Base-by-base conservation (phyloP, 345 rosid genomes). In the Corymbia maculata region DNA sequence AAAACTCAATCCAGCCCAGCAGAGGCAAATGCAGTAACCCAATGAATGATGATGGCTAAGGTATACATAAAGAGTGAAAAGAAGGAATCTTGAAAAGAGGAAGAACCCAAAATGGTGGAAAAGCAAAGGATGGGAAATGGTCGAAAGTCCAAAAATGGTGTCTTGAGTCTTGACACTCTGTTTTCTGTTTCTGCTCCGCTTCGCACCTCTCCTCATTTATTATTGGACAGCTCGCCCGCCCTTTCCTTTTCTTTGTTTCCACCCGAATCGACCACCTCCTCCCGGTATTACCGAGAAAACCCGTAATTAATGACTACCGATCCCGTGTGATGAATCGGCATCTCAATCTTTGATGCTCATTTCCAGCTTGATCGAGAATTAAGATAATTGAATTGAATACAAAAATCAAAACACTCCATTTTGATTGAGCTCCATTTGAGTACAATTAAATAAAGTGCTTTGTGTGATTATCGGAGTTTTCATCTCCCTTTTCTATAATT, bases 381-480 rank as follows among this genome's bases (percentile, higher is more conserved):
- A 28, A 26, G 1, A 61, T 0, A 61, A 26, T 61, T 61, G 16
- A 28, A 26, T 61, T 61, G 68, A 28, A 61, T 28, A 11, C 1
- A 1, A 28, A 28, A 0, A 6, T 64, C 9, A 8, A 64, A 12
- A 6, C n/a, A 13, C 70, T 64, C 70, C 0, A 3, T 3, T 6
- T 8, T 17, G 2, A 0, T 28, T 4, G 4, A 59, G 70, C 70
- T 13, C 0, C 0, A 0, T 36, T 64, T 13, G 30, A 0, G 28
- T 64, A n/a, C 9, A 64, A 28, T 64, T n/a, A 64, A n/a, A 16
- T n/a, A 64, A 64, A 3, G 7, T n/a, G 0, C 0, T 8, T n/a
- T 0, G 0, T 13, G 36, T 64, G 70, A 2, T 2, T n/a, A 0
- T 0, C 0, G 4, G 0, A 16, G 5, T 61, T 1, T 1, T 28